phyloP scores from a whole-genome alignment of 2,329 filamentous ascomycete genomes.

The Aspergillus terreus region DNA sequence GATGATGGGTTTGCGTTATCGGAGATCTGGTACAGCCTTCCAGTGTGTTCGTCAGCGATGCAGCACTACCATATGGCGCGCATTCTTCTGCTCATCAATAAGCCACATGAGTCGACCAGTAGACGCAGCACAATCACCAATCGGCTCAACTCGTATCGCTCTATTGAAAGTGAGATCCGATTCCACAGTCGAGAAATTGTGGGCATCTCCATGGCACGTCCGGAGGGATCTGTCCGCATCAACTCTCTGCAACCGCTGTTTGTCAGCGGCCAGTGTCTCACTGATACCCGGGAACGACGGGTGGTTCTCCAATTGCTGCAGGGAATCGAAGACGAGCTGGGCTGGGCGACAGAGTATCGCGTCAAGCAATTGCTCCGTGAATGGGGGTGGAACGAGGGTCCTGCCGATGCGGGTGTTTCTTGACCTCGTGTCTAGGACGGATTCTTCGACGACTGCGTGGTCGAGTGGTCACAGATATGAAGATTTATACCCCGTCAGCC shows the following conservation, averaged over 20 bases:
- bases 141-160: conserved; percentile 56
- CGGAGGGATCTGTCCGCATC: conserved; percentile 57
- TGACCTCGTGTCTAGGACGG: background rate
- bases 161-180: conserved; percentile 53
- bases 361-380: conserved; percentile 49
- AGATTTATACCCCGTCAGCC: background rate
- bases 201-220: conserved; percentile 56
- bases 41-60: conserved; percentile 63
- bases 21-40: conserved; percentile 62
- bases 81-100: conserved; percentile 41
- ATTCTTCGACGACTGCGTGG: background rate
- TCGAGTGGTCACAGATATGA: background rate
- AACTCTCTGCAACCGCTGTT: conserved; percentile 61
- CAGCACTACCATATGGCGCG: conserved; percentile 45
- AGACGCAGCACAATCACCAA: conserved; percentile 51
- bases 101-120: conserved; percentile 42
- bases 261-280: conserved; percentile 60
- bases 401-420: conserved; percentile 3
- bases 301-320: conserved; percentile 54
- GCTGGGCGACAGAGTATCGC: conserved; percentile 62
- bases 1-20: conserved; percentile 42
- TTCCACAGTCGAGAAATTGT: conserved; percentile 60
- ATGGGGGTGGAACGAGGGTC: conserved; percentile 34
- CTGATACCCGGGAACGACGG: conserved; percentile 51
- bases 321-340: conserved; percentile 60